Evolutionary conservation across 1,284 basidiomycete genomes (phyloP).

Genomic region (Fomitopsis schrenkii): DNA sequence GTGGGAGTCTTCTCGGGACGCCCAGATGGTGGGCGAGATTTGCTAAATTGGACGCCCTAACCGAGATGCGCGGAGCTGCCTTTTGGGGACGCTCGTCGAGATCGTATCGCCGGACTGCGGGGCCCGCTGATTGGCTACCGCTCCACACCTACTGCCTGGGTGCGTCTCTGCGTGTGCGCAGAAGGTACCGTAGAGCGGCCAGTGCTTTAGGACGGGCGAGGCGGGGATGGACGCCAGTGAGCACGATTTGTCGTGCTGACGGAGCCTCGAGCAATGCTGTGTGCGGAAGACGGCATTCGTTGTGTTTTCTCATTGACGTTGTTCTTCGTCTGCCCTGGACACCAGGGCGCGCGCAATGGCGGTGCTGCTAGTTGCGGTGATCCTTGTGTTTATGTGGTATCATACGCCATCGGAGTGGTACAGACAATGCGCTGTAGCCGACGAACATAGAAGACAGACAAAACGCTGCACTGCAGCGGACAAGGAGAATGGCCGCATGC

Average conservation of each 20-base stretch:
- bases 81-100: not conserved
- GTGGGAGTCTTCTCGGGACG: not conserved
- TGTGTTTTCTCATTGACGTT: not conserved
- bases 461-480: not conserved
- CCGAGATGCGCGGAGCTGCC: slow-evolving; percentile 3
- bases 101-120: not conserved
- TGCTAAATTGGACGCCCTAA: not conserved
- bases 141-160: not conserved
- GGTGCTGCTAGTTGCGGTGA: not conserved
- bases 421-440: not conserved
- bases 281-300: not conserved
- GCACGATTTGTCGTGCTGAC: slow-evolving; percentile 1
- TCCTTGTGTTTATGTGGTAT: not conserved
- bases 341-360: not conserved
- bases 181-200: not conserved
- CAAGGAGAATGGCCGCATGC: not conserved
- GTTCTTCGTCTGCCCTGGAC: not conserved
- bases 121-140: not conserved
- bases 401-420: not conserved
- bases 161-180: not conserved
- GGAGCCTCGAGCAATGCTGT: not conserved
- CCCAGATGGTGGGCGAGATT: not conserved
- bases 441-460: not conserved
- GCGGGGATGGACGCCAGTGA: not conserved
- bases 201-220: not conserved